phyloP scores from a whole-genome alignment of 2,329 filamentous ascomycete genomes.

The Cercospora sp. region DNA sequence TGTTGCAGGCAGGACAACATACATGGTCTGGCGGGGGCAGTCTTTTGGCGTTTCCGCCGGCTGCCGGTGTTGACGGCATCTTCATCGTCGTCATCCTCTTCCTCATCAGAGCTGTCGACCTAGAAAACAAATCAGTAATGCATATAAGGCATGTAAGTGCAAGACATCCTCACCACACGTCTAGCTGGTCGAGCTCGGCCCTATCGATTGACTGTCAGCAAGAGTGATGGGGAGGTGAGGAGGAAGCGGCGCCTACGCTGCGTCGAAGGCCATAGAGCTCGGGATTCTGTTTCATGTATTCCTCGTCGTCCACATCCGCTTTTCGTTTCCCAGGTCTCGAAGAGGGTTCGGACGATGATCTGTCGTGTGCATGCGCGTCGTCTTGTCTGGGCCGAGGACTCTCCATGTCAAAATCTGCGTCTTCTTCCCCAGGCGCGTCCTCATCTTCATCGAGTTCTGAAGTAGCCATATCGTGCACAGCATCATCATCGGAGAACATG shows the following conservation, averaged over 20 bases:
- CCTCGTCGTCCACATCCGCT: constrained; percentile 59
- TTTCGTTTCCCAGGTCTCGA: constrained; percentile 70
- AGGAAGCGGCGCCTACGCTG: constrained; percentile 65
- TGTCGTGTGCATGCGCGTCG: constrained; percentile 56
- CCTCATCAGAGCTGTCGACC: constrained; percentile 62
- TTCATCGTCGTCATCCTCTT: constrained; percentile 66
- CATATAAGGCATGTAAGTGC: background rate
- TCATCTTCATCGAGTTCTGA: constrained; percentile 52
- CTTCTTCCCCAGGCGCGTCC: constrained; percentile 54
- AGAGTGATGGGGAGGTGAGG: constrained; percentile 19
- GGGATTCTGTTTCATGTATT: constrained; percentile 86
- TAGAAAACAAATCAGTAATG: constrained; percentile 35
- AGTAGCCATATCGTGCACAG: constrained; percentile 47
- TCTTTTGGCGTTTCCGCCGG: constrained; percentile 65
- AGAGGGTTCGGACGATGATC: constrained; percentile 71
- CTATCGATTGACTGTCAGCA: constrained; percentile 43
- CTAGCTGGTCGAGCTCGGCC: constrained; percentile 63
- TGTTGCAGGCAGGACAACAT: constrained; percentile 37
- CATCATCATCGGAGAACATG: constrained; percentile 45
- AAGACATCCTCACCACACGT: constrained; percentile 55
- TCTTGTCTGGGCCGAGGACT: constrained; percentile 47
- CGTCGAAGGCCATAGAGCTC: constrained; percentile 91
- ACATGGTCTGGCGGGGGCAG: constrained; percentile 64
- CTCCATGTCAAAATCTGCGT: constrained; percentile 74
- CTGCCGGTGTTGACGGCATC: constrained; percentile 67